Percentiles rank a stretch among this genome's conserved stretches.
Evolutionary conservation across 129 eudicot genomes (phyloP).

Genomic region (Escallonia rubra): DNA sequence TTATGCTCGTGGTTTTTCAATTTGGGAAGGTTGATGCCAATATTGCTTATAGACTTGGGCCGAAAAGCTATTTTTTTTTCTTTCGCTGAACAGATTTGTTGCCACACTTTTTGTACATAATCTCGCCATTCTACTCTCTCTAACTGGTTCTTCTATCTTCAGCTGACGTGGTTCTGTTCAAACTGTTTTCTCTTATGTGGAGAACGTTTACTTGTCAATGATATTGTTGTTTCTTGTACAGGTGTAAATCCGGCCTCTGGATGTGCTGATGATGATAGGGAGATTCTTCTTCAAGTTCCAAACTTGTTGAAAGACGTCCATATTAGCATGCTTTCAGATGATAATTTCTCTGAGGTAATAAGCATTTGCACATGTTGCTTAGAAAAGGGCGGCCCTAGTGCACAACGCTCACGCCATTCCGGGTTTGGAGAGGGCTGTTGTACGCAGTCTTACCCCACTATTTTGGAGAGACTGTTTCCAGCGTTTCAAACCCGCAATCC

Average conservation of each 20-base stretch:
- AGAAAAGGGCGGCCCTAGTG: too few relatives aligned
- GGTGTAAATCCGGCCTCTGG: conserved; percentile 47
- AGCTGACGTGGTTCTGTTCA: not conserved
- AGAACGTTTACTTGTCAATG: not conserved
- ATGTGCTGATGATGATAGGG: conserved; percentile 21
- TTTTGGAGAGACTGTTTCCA: too few relatives aligned
- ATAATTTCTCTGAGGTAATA: conserved; percentile 68
- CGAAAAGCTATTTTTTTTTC: too few relatives aligned
- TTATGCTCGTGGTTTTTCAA: too few relatives aligned
- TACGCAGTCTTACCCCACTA: too few relatives aligned
- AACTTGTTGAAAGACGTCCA: conserved; percentile 44
- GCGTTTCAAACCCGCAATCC: too few relatives aligned
- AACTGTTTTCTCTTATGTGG: not conserved
- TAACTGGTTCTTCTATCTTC: not conserved
- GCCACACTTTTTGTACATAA: not conserved
- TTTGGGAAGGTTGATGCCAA: too few relatives aligned
- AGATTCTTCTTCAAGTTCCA: conserved; percentile 57
- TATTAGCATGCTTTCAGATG: conserved; percentile 62
- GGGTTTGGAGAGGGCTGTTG: too few relatives aligned
- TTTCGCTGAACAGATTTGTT: not conserved
- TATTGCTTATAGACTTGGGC: too few relatives aligned
- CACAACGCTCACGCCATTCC: too few relatives aligned
- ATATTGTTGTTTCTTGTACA: conserved; percentile 14
- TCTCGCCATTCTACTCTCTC: not conserved
- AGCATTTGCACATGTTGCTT: conserved; percentile 1